Conservation (phyloP, 495 filamentous ascomycete genomes). For the Xylaria venustula region DNA sequence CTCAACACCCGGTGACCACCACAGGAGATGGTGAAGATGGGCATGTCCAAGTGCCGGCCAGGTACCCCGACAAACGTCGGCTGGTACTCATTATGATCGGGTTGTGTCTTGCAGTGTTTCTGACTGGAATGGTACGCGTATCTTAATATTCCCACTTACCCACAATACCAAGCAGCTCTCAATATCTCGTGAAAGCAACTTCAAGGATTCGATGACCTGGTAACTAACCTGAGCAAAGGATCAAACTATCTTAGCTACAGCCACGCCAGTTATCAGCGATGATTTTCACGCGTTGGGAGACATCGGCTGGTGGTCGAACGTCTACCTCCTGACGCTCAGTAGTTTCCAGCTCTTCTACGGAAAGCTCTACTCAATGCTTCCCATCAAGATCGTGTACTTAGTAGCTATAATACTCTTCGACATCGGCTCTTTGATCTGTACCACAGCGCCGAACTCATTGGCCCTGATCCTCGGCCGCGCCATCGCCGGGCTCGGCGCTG, state of each 20-base stretch:
- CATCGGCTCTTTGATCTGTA: constrained; percentile 51
- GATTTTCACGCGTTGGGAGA: constrained; percentile 31
- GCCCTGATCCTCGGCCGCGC: constrained; percentile 51
- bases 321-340: constrained; percentile 38
- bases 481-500: constrained; percentile 38
- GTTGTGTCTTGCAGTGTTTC: no score
- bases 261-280: constrained; percentile 28
- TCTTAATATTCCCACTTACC: no score
- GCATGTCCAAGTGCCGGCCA: no score
- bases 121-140: no score
- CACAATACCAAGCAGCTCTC: no score
- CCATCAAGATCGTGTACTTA: constrained; percentile 8
- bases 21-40: no score
- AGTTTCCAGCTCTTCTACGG: constrained; percentile 37
- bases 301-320: constrained; percentile 37
- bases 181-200: no score
- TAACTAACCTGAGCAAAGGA: no score
- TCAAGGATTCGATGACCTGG: no score
- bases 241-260: constrained; percentile 27
- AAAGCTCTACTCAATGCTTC: constrained; percentile 45
- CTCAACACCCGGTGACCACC: no score
- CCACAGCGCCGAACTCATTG: constrained; percentile 48
- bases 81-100: no score
- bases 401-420: constrained; percentile 47
- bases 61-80: no score